Evolutionary conservation across 1,139 yeast species (phyloP).

Genomic region (Saccharomycopsis hybrid): DNA sequence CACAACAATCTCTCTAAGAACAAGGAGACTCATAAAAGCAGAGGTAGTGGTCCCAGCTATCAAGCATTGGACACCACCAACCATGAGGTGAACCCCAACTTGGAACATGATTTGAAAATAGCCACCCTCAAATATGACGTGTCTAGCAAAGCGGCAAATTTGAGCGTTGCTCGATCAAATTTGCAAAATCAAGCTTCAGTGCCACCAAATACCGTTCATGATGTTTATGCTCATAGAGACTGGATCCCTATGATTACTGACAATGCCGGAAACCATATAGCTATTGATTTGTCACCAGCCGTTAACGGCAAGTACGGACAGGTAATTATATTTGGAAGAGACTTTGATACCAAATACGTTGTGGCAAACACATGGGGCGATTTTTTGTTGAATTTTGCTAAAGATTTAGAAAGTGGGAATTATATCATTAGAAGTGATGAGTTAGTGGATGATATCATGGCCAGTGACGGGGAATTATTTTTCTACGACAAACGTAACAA

Average conservation of each 20-base stretch:
- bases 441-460: conserved; percentile 47
- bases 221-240: conserved; percentile 72
- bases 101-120: conserved; percentile 11
- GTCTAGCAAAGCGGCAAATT: conserved; percentile 3
- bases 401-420: conserved; percentile 74
- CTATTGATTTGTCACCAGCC: conserved; percentile 84
- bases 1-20: conserved; percentile 6
- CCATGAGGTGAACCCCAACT: conserved; percentile 17
- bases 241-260: conserved; percentile 93
- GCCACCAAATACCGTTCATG: conserved; percentile 68
- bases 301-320: conserved; percentile 72
- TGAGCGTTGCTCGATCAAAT: neutral
- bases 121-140: conserved; percentile 10
- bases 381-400: conserved; percentile 71
- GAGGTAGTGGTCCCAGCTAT: conserved; percentile 9
- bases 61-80: conserved; percentile 12
- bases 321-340: conserved; percentile 82
- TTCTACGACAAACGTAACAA: conserved; percentile 48
- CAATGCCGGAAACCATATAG: conserved; percentile 83
- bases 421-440: conserved; percentile 54
- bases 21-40: neutral
- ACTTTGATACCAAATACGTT: conserved; percentile 73
- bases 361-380: conserved; percentile 84
- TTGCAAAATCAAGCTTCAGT: conserved; percentile 50
- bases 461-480: conserved; percentile 70